Evolutionary conservation across 1,284 basidiomycete species (phyloP).

Genomic region (Malassezia cuniculi): DNA sequence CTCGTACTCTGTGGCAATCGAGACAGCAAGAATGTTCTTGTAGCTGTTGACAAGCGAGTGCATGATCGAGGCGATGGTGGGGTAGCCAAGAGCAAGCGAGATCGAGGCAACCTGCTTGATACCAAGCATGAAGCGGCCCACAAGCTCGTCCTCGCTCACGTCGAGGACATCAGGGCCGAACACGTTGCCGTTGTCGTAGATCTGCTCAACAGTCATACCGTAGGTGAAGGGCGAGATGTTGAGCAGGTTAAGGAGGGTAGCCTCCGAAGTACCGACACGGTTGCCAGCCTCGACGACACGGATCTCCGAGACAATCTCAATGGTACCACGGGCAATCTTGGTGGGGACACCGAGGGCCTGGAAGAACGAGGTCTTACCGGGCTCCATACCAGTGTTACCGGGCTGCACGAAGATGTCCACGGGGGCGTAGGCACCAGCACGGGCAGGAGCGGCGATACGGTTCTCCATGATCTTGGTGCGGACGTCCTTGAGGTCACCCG

Average conservation of each 20-base stretch:
- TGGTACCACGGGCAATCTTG: slow-evolving; percentile 99
- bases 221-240: slow-evolving; percentile 79
- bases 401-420: slow-evolving; percentile 81
- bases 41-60: slow-evolving; percentile 96
- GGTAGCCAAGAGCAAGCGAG: slow-evolving; percentile 87
- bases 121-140: slow-evolving; percentile 79
- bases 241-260: slow-evolving; percentile 96
- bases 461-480: slow-evolving; percentile 83
- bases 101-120: slow-evolving; percentile 91
- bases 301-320: slow-evolving; percentile 96
- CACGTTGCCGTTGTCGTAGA: slow-evolving; percentile 39
- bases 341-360: slow-evolving; percentile 98
- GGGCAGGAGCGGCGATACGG: slow-evolving; percentile 94
- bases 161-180: slow-evolving; percentile 83
- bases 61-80: slow-evolving; percentile 79
- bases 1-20: slow-evolving; percentile 82
- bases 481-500: slow-evolving; percentile 80
- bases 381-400: slow-evolving; percentile 99
- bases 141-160: slow-evolving; percentile 75
- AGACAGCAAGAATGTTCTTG: slow-evolving; percentile 85
- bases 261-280: slow-evolving; percentile 92
- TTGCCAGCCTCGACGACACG: slow-evolving; percentile 83
- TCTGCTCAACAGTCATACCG: slow-evolving; percentile 76
- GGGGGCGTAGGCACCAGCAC: slow-evolving; percentile 91
- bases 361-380: slow-evolving; percentile 67